Evolutionary conservation across 176 grass and related monocot genomes (phyloP), one percentile per base, ranked within the genome.

Genomic region (Tuctoria greenei): DNA sequence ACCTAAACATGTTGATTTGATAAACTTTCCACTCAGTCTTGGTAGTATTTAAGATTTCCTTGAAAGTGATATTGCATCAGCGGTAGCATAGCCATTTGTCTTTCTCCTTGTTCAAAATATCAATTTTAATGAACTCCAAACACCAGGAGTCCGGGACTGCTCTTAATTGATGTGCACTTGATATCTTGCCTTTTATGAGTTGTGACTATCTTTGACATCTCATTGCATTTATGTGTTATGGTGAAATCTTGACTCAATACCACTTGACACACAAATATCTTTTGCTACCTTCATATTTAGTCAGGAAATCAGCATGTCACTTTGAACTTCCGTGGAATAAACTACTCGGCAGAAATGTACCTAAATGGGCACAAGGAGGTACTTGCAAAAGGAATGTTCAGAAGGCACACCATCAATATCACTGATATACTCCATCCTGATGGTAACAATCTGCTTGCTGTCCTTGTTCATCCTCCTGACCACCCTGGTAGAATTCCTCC

Each of bases 321-420:
- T 64, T 90, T 98, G 78, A 92, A 98, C 62, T 94, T 98, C 49
- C 95, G 91, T 65, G 95, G 79, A 79, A 90, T 98, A 86, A 98
- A 98, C 77, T 98, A 98, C 77, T 98, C 95, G 8, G 88, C 95
- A 8, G 91, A 94, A 61, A 71, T 98, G 28, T 98, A 94, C 40
- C 79, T 98, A 64, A 98, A 98, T 73, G 95, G 95, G 28, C 84
- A 92, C 37, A 84, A 92, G 74, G 81, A 86, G 52, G 86, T 85
- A 40, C 91, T 98, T 81, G 89, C 95, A 18, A 92, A 92, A 89
- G 95, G 95, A 76, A 98, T 98, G 95, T 98, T 98, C 71, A 82
- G 84, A 72, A 94, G 95, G 76, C 95, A 92, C 69, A 87, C 86
- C 58, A 83, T 98, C 31, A 84, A 92, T 88, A 86, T 98, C 47